These are phyloP conservation scores for Dovyalis caffra DNA, from an alignment of 345 rosid genomes.

Conservation along the genomic window DNA sequence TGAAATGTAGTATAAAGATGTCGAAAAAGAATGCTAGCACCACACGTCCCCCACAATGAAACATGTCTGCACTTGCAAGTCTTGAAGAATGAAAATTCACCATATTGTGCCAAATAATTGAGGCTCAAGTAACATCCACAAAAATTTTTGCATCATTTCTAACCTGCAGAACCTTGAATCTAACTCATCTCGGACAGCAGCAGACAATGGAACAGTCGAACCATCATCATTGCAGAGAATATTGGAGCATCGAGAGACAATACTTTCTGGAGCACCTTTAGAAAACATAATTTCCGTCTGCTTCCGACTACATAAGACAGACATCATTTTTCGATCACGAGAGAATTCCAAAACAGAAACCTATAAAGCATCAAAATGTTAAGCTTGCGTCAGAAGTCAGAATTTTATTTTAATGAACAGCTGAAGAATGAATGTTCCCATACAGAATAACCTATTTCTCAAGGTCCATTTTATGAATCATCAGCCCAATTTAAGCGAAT, in stretches of 20 bases:
- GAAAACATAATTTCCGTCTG: constrained; percentile 73
- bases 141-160: constrained; percentile 9
- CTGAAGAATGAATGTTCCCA: background rate
- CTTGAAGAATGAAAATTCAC: background rate
- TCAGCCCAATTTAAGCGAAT: background rate
- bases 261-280: constrained; percentile 98
- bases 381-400: background rate
- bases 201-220: constrained; percentile 70
- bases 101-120: background rate
- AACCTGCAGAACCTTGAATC: constrained; percentile 85
- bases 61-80: background rate
- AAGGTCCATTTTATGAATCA: background rate
- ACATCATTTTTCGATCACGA: constrained; percentile 99
- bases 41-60: background rate
- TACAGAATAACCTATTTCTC: background rate
- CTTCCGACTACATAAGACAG: constrained; percentile 83
- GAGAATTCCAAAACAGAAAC: constrained; percentile 89
- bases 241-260: constrained; percentile 77
- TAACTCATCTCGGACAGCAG: constrained; percentile 62
- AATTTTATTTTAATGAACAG: background rate
- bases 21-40: background rate
- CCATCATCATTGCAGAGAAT: constrained; percentile 85
- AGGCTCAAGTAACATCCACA: background rate
- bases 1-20: background rate
- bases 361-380: constrained; percentile 41